Evolutionary conservation across 2,329 filamentous ascomycete species (phyloP).

Genomic region (Penicillium brasilianum): DNA sequence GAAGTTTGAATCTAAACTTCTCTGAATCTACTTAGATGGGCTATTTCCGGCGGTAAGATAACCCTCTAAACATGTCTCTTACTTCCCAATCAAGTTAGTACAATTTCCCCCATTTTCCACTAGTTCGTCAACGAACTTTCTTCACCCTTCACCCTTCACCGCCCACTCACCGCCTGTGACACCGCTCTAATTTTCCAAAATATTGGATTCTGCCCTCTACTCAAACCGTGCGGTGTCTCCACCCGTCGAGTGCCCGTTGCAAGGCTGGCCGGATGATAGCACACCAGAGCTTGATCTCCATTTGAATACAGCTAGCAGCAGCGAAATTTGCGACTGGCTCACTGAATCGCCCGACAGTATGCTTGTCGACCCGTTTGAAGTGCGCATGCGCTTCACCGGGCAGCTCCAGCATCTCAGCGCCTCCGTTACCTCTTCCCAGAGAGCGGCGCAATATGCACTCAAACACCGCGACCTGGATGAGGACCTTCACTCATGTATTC

Average conservation of each 20-base stretch:
- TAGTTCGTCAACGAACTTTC: too few species aligned
- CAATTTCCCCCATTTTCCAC: too few species aligned
- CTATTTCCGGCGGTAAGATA: too few species aligned
- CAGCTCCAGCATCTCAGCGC: conserved; percentile 91
- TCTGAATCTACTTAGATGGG: too few species aligned
- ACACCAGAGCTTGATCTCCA: too few species aligned
- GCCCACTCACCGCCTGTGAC: not conserved
- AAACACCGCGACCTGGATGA: conserved; percentile 95
- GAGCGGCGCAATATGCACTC: conserved; percentile 92
- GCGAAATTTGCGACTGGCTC: not conserved
- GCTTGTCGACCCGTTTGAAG: conserved; percentile 91
- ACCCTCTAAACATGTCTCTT: too few species aligned
- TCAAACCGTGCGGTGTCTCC: too few species aligned
- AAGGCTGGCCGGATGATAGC: too few species aligned
- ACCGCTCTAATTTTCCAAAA: not conserved
- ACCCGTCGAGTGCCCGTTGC: too few species aligned
- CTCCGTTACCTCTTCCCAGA: conserved; percentile 84
- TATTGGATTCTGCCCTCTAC: too few species aligned
- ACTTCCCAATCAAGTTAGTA: not conserved
- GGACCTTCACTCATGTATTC: conserved; percentile 94
- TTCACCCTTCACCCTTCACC: not conserved
- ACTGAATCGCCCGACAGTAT: conserved; percentile 37
- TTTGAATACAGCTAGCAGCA: too few species aligned
- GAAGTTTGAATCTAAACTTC: too few species aligned
- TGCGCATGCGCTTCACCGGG: conserved; percentile 93